Base-by-base conservation (phyloP, 768 basidiomycete genomes). In the Rhodosporidiobolus sp. region DNA sequence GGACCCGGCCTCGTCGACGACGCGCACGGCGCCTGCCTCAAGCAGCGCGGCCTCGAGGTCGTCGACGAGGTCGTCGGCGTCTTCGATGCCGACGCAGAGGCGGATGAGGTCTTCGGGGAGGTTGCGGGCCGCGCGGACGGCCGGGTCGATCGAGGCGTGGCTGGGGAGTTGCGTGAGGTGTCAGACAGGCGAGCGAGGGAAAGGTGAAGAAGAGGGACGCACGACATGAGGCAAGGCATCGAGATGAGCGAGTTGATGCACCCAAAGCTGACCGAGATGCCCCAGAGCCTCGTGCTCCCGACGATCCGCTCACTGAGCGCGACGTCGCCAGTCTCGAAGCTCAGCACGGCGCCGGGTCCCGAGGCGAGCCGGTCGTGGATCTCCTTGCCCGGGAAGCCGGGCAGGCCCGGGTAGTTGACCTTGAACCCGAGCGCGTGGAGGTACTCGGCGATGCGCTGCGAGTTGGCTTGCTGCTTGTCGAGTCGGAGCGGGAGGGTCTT, bases 161-260 rank as follows among this genome's bases (percentile, higher is more conserved):
- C 95, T 95, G 76, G 1, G 22, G 38, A 43, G 38, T 14, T 7
- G 14, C 38, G 38, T 43, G 8, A 43, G n/a, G 38, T 43, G 14
- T 14, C 8, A 43, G 38, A 7, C 38, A 14, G 8, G 38, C 7
- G 38, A 43, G 38, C 7, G 38, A 43, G 38, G 38, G 14, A 43
- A 43, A 43, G 7, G 38, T 19, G 19, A 20, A 57, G 30, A 6
- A 59, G 34, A 68, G n/a, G 0, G 52, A 90, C 94, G 83, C 82
- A 98, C 95, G 94, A 96, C 96, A 99, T 98, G 77, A 92, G 88
- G 81, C 96, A 98, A 49, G 96, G 96, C 95, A 99, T 97, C 75
- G 91, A 93, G 82, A 98, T 98, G 81, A 99, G 81, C 79, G 91
- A 93, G 83, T 99, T 99, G 72, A 99, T 94, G 76, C 91, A 94